Evolutionary conservation across 2,329 filamentous ascomycete species (phyloP).

Genomic region (Fusarium chuoi): DNA sequence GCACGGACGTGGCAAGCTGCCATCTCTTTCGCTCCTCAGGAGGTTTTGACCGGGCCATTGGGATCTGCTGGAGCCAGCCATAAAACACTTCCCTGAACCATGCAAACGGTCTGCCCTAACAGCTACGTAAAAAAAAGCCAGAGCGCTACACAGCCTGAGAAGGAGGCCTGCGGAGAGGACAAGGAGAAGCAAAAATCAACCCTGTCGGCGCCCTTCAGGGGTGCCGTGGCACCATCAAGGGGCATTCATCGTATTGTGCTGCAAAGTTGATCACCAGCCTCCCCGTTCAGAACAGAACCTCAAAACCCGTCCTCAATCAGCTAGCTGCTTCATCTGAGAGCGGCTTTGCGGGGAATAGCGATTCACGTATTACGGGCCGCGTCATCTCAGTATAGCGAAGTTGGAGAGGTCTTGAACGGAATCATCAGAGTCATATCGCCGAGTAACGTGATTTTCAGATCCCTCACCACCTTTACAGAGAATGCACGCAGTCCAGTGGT

Average conservation of each 20-base stretch:
- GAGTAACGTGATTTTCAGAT: slow-evolving; percentile 13
- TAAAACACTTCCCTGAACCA: slow-evolving; percentile 27
- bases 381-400: slow-evolving; percentile 1
- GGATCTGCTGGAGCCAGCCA: slow-evolving; percentile 37
- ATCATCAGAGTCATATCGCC: slow-evolving; percentile 11
- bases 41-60: slow-evolving; percentile 21
- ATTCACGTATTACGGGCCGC: slow-evolving; percentile 6
- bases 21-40: slow-evolving; percentile 18
- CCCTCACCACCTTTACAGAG: background rate
- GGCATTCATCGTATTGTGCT: slow-evolving; percentile 17
- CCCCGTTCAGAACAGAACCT: slow-evolving; percentile 3
- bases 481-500: slow-evolving; percentile 10
- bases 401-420: background rate
- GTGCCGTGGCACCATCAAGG: slow-evolving; percentile 37
- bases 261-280: slow-evolving; percentile 15
- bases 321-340: background rate
- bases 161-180: slow-evolving; percentile 15
- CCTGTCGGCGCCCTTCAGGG: slow-evolving; percentile 21
- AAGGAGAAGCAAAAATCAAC: slow-evolving; percentile 21
- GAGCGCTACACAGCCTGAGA: slow-evolving; percentile 17
- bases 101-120: slow-evolving; percentile 29
- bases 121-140: slow-evolving; percentile 15
- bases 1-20: slow-evolving; percentile 41
- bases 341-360: background rate
- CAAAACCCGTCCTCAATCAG: slow-evolving; percentile 3